A percentile compares a stretch with the other conserved stretches of the same genome.
These are phyloP conservation scores for Geotrichum macrosporum DNA, from an alignment of 1,139 yeast genomes.

Conservation along the genomic window DNA sequence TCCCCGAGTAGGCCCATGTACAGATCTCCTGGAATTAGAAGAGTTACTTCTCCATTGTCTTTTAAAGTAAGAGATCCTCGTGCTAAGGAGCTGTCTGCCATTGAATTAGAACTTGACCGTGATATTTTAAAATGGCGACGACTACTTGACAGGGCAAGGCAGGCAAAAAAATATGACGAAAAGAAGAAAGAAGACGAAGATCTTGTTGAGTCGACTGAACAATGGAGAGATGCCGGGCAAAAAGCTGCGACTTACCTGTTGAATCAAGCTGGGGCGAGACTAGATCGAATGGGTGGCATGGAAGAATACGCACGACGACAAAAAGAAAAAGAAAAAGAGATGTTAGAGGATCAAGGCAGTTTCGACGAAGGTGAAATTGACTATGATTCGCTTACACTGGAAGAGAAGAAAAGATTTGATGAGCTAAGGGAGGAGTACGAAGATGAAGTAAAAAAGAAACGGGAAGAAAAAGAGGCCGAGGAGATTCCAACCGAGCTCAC, in stretches of 20 bases:
- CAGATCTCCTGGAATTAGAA: conserved; percentile 3
- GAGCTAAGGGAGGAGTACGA: conserved; percentile 28
- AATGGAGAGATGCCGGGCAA: conserved; percentile 47
- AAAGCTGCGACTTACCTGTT: conserved; percentile 43
- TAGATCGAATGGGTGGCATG: conserved; percentile 46
- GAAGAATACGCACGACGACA: conserved; percentile 40
- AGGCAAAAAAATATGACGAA: conserved; percentile 38
- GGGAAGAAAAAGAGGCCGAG: conserved; percentile 24
- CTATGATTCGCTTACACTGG: conserved; percentile 35
- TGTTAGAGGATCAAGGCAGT: conserved; percentile 25
- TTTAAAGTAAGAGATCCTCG: conserved; percentile 12
- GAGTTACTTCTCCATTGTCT: conserved; percentile 23
- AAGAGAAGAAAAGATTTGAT: conserved; percentile 31
- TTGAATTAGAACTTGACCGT: conserved; percentile 30
- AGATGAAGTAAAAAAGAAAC: conserved; percentile 31
- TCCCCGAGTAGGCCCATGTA: neutral
- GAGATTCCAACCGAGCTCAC: conserved; percentile 39
- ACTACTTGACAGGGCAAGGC: conserved; percentile 31
- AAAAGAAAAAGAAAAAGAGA: conserved; percentile 27
- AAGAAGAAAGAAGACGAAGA: conserved; percentile 24
- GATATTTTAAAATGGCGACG: conserved; percentile 32
- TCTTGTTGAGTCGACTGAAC: conserved; percentile 35
- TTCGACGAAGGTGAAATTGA: conserved; percentile 33
- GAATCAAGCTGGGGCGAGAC: conserved; percentile 42
- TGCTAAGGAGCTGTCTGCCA: conserved; percentile 20